Evolutionary conservation across 768 basidiomycete genomes (phyloP).

Genomic region (Mycena chlorophos): DNA sequence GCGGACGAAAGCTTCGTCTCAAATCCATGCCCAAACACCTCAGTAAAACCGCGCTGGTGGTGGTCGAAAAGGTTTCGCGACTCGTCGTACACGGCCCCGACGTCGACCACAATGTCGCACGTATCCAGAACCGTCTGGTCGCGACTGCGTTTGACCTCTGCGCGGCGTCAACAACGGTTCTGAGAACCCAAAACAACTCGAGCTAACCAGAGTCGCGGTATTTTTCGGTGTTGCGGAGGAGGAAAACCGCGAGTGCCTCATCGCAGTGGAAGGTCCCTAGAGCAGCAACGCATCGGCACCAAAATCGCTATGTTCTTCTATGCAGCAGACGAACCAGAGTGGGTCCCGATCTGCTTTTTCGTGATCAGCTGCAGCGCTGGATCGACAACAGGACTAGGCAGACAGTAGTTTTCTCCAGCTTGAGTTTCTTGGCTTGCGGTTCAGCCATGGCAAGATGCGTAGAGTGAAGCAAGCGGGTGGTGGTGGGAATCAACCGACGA

Average conservation of each 20-base stretch:
- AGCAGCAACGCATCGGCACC: too few species aligned
- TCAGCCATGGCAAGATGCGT: slow-evolving; percentile 22
- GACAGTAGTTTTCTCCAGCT: slow-evolving; percentile 31
- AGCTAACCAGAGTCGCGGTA: slow-evolving; percentile 73
- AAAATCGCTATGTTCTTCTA: background rate
- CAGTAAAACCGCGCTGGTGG: slow-evolving; percentile 90
- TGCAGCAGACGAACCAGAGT: slow-evolving; percentile 49
- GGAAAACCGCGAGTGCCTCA: slow-evolving; percentile 91
- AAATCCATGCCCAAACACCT: slow-evolving; percentile 87
- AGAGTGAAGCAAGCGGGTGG: slow-evolving; percentile 1
- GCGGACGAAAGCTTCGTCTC: slow-evolving; percentile 89
- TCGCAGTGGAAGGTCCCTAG: slow-evolving; percentile 93
- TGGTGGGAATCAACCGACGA: background rate
- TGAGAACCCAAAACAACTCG: background rate
- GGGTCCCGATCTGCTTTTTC: slow-evolving; percentile 81
- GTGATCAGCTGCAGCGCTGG: slow-evolving; percentile 3
- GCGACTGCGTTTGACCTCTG: slow-evolving; percentile 70
- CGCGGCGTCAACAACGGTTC: slow-evolving; percentile 4
- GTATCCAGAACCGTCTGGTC: slow-evolving; percentile 69
- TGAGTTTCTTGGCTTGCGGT: slow-evolving; percentile 38
- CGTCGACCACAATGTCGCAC: slow-evolving; percentile 95
- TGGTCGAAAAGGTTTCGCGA: slow-evolving; percentile 84
- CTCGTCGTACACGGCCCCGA: slow-evolving; percentile 90
- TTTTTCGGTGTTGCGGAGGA: slow-evolving; percentile 73
- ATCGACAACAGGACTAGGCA: slow-evolving; percentile 2